Conservation (phyloP, 352 stramenopile species). For the Phytophthora crassamura region DNA sequence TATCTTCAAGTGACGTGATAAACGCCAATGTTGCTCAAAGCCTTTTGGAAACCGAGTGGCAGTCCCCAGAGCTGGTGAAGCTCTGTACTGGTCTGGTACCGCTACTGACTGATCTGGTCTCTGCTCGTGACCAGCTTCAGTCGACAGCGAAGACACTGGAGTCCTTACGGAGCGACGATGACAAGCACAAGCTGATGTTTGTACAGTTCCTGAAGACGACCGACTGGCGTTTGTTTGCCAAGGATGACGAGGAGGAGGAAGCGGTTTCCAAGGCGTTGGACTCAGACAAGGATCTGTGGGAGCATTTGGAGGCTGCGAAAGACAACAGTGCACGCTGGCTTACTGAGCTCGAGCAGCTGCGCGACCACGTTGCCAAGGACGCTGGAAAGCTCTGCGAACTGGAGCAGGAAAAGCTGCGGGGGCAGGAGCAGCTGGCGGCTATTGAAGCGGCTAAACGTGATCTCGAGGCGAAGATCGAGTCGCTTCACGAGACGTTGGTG, state of each 20-base stretch:
- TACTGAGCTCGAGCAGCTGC: slow-evolving; percentile 28
- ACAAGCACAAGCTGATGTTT: slow-evolving; percentile 24
- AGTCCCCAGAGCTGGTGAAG: slow-evolving; percentile 22
- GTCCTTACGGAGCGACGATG: slow-evolving; percentile 6
- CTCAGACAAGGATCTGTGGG: slow-evolving; percentile 9
- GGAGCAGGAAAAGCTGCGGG: slow-evolving; percentile 27
- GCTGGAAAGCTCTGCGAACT: slow-evolving; percentile 10
- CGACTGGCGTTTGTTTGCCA: slow-evolving; percentile 37
- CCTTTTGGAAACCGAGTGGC: slow-evolving; percentile 20
- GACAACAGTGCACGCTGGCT: slow-evolving; percentile 31
- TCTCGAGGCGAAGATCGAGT: slow-evolving; percentile 29
- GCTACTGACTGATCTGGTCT: slow-evolving; percentile 17
- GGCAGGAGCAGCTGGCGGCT: slow-evolving; percentile 19
- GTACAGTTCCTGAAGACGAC: slow-evolving; percentile 24
- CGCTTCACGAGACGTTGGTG: slow-evolving; percentile 35
- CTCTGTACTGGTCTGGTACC: slow-evolving; percentile 17
- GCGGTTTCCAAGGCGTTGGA: slow-evolving; percentile 4
- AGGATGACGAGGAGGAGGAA: slow-evolving; percentile 18
- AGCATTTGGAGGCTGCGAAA: slow-evolving; percentile 22
- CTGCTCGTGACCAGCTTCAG: slow-evolving; percentile 21
- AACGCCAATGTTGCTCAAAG: neutral
- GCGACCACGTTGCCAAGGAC: slow-evolving; percentile 12
- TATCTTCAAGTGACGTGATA: slow-evolving; percentile 8
- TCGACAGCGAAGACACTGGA: slow-evolving; percentile 20
- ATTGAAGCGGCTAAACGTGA: slow-evolving; percentile 24